Evolutionary conservation across 108 stramenopile genomes (phyloP).

Genomic region (Seminavis robusta): DNA sequence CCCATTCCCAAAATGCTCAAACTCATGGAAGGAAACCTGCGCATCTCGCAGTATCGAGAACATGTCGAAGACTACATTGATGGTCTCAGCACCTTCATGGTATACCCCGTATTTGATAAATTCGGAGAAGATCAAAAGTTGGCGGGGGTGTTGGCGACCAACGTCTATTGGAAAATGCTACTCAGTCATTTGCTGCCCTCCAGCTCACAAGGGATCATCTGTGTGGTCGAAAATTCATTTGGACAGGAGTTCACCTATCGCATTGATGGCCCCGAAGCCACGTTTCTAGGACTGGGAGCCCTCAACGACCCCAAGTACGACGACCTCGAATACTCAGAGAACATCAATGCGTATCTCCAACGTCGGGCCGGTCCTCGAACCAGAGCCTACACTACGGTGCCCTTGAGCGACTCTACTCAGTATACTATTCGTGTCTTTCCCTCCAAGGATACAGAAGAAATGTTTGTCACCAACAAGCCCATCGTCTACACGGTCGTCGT

Average conservation of each 20-base stretch:
- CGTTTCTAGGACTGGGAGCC: neutral
- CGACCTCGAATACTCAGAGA: neutral
- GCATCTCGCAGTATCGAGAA: neutral
- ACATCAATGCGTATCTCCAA: neutral
- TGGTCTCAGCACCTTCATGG: neutral
- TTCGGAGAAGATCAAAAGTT: neutral
- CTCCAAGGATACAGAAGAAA: constrained; percentile 21
- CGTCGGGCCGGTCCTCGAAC: neutral
- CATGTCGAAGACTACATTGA: neutral
- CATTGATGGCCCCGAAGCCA: neutral
- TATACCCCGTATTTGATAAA: neutral
- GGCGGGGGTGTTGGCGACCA: neutral
- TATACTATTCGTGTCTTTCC: constrained; percentile 37
- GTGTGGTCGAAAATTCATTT: neutral
- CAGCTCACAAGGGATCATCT: neutral
- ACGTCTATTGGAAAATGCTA: neutral
- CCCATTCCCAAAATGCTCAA: neutral
- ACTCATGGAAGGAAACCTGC: neutral
- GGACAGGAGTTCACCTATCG: neutral
- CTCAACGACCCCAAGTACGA: neutral
- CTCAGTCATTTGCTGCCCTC: neutral
- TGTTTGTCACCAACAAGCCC: constrained; percentile 22
- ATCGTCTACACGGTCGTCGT: constrained; percentile 4
- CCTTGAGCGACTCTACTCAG: neutral
- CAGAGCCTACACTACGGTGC: neutral